These are phyloP conservation scores for Umbelopsis sp. DNA, from an alignment of 192 early-diverging fungal genomes.

Conservation along the genomic window DNA sequence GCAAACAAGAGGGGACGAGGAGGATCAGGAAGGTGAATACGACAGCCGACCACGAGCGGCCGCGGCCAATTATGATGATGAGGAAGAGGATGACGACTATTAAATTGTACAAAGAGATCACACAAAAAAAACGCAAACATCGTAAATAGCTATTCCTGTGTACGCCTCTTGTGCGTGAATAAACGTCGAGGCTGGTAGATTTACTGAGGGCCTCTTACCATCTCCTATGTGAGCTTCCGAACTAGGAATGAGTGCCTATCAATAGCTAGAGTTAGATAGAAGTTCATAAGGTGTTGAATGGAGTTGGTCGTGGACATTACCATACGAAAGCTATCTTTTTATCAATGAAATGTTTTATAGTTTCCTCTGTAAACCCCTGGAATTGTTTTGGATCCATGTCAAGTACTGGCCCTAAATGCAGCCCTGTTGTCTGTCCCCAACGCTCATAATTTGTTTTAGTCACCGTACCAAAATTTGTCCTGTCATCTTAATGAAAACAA, in stretches of 20 bases:
- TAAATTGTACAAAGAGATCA: constrained; percentile 8
- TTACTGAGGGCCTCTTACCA: no score
- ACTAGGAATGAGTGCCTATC: no score
- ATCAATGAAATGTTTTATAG: neutral
- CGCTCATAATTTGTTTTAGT: neutral
- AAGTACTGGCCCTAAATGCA: neutral
- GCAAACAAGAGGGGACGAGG: neutral
- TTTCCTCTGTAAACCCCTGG: neutral
- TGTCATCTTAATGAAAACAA: neutral
- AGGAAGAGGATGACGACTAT: constrained; percentile 12
- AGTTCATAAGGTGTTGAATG: neutral
- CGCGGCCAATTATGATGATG: neutral
- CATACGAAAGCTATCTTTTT: neutral
- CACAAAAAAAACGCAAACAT: neutral
- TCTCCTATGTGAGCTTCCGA: no score
- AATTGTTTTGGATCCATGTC: neutral
- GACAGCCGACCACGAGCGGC: constrained; percentile 2
- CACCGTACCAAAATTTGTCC: neutral
- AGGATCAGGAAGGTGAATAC: constrained; percentile 7
- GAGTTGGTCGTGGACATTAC: neutral
- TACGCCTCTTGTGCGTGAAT: neutral
- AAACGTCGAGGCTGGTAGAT: neutral
- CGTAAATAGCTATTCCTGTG: constrained; percentile 3
- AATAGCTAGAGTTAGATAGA: no score
- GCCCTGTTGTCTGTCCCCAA: neutral